phyloP scores from a whole-genome alignment of 2,329 filamentous ascomycete genomes.

The Ramularia endophylla region DNA sequence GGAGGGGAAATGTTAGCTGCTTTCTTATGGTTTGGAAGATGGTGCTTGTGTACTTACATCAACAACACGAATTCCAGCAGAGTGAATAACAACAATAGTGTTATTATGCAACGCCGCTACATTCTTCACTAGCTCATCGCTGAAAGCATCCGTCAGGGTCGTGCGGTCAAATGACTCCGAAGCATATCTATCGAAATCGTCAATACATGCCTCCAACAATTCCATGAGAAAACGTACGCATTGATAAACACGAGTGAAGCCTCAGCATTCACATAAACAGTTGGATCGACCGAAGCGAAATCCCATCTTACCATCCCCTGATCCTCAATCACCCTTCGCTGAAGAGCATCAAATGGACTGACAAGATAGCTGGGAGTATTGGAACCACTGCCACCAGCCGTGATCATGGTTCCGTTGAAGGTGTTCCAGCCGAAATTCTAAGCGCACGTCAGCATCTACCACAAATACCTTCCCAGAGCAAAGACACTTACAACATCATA shows the following conservation, averaged over 20 bases:
- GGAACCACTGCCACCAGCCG: conserved; percentile 14
- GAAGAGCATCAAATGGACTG: conserved; percentile 21
- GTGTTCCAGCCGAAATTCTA: conserved; percentile 30
- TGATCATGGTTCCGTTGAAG: conserved; percentile 18
- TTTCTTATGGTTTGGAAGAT: no score
- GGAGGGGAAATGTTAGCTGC: no score
- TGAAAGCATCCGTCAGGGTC: conserved; percentile 21
- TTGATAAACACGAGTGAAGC: conserved; percentile 31
- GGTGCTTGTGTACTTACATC: conserved; percentile 13
- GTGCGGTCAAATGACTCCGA: conserved; percentile 26
- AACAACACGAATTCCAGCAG: conserved; percentile 24
- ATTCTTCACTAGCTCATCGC: conserved; percentile 26
- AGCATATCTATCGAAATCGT: no score
- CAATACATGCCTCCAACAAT: no score
- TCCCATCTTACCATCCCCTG: conserved; percentile 22
- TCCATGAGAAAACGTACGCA: no score
- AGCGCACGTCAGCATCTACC: no score
- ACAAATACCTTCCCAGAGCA: background rate
- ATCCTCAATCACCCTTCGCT: conserved; percentile 16
- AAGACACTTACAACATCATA: conserved; percentile 29
- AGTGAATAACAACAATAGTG: conserved; percentile 29
- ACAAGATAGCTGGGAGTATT: conserved; percentile 17
- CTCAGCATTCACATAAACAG: conserved; percentile 22
- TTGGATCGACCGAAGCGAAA: conserved; percentile 22
- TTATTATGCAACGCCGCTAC: conserved; percentile 26